These are phyloP conservation scores for Colletotrichum liriopes DNA, from an alignment of 2,329 filamentous ascomycete species.

Conservation along the genomic window DNA sequence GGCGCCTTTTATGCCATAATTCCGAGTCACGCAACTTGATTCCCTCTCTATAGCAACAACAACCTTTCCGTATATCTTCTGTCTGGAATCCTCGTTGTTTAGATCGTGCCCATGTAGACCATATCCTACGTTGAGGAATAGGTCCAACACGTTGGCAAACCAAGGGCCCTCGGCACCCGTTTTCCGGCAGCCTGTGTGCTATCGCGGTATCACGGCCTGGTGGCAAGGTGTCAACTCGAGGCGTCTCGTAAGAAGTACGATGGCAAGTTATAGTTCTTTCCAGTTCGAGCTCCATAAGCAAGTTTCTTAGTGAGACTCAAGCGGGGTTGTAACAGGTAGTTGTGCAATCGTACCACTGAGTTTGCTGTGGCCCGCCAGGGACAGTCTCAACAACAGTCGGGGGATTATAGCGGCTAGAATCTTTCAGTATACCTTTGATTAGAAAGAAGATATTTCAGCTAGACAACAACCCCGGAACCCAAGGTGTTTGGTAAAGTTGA, in stretches of 20 bases:
- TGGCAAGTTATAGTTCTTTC: constrained; percentile 31
- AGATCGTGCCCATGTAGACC: not conserved
- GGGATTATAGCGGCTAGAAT: constrained; percentile 2
- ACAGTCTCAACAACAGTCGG: constrained; percentile 11
- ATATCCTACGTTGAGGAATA: constrained; percentile 42
- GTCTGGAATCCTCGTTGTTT: constrained; percentile 9
- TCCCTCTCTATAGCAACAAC: not conserved
- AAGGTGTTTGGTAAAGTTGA: constrained; percentile 46
- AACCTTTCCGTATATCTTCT: constrained; percentile 14
- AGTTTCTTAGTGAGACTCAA: constrained; percentile 43
- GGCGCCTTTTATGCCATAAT: no score
- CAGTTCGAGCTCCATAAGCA: constrained; percentile 45
- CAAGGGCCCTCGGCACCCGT: constrained; percentile 23
- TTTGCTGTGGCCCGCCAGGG: not conserved
- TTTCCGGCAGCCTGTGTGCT: not conserved
- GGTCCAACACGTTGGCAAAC: constrained; percentile 44
- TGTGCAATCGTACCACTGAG: not conserved
- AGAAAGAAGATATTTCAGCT: constrained; percentile 41
- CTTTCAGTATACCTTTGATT: not conserved
- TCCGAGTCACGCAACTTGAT: no score
- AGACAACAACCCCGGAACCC: constrained; percentile 41
- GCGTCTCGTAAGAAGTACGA: not conserved
- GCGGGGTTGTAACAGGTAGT: constrained; percentile 8
- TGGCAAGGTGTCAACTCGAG: constrained; percentile 8
- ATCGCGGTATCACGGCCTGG: not conserved